phyloP scores from a whole-genome alignment of 1,284 basidiomycete species.

The Omphalotus olearius region DNA sequence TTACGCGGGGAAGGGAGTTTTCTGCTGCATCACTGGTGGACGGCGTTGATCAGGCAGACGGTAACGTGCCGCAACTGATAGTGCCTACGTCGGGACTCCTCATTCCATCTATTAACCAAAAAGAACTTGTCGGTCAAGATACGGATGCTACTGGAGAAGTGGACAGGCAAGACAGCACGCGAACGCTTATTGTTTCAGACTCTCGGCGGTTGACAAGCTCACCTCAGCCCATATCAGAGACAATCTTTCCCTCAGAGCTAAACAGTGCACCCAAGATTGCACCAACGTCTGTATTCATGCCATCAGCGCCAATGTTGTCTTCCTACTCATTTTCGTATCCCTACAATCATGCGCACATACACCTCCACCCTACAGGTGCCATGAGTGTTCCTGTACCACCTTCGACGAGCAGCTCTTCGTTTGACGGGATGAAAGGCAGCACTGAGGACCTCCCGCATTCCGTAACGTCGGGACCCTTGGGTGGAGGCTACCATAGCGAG shows the following conservation, averaged over 20 bases:
- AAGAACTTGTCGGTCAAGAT: no score
- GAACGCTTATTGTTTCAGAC: not conserved
- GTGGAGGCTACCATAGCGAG: no score
- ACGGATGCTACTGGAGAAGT: not conserved
- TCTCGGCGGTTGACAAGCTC: not conserved
- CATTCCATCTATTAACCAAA: no score
- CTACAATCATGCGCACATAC: conserved; percentile 9
- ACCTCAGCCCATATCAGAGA: not conserved
- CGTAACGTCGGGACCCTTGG: no score
- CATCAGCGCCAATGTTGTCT: conserved; percentile 10
- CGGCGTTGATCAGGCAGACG: no score
- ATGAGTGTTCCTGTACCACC: conserved; percentile 13
- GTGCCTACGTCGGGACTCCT: not conserved
- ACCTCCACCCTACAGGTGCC: conserved; percentile 10
- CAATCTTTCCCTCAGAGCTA: not conserved
- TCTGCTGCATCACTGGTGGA: conserved; percentile 6
- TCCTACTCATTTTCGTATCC: conserved; percentile 14
- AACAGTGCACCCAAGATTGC: not conserved
- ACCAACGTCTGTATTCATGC: conserved; percentile 9
- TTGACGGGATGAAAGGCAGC: no score
- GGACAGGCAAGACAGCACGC: not conserved
- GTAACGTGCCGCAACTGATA: no score
- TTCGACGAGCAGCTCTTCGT: not conserved
- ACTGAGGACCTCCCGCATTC: no score
- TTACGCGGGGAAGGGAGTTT: conserved; percentile 11